phyloP scores from a whole-genome alignment of 2,329 filamentous ascomycete species.

The Fonsecaea monophora region DNA sequence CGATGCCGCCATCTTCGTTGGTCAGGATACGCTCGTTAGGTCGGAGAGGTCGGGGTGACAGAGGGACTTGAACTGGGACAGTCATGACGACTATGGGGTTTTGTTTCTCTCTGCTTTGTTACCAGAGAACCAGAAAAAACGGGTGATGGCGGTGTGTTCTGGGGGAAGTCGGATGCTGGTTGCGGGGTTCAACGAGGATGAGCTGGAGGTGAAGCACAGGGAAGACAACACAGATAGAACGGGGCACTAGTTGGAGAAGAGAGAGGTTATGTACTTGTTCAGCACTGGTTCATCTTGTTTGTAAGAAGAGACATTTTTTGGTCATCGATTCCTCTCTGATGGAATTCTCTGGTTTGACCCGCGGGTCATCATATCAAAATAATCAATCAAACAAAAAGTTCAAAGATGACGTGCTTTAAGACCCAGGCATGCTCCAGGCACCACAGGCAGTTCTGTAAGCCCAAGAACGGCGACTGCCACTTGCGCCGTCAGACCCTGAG shows the following conservation, averaged over 20 bases:
- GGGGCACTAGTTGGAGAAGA: neutral
- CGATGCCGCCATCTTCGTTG: slow-evolving; percentile 62
- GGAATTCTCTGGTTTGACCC: neutral
- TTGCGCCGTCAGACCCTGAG: too few species aligned
- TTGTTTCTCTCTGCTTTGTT: neutral
- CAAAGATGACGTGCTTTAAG: slow-evolving; percentile 1
- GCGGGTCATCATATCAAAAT: neutral
- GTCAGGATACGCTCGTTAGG: slow-evolving; percentile 41
- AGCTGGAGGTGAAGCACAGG: neutral
- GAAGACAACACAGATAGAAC: neutral
- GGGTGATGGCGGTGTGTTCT: neutral
- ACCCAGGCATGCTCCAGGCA: neutral
- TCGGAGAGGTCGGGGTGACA: slow-evolving; percentile 37
- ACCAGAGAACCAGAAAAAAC: neutral
- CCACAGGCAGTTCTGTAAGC: neutral
- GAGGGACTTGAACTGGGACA: slow-evolving; percentile 12
- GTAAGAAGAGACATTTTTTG: slow-evolving; percentile 4
- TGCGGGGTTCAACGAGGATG: neutral
- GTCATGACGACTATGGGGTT: slow-evolving; percentile 22
- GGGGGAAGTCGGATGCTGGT: neutral
- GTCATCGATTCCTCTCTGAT: neutral
- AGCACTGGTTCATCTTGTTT: slow-evolving; percentile 1
- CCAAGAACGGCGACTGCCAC: neutral
- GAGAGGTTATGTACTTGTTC: slow-evolving; percentile 4
- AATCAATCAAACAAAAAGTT: slow-evolving; percentile 1